These are phyloP conservation scores for Fraxinus nigra DNA, from an alignment of 305 asterid species.

Conservation along the genomic window DNA sequence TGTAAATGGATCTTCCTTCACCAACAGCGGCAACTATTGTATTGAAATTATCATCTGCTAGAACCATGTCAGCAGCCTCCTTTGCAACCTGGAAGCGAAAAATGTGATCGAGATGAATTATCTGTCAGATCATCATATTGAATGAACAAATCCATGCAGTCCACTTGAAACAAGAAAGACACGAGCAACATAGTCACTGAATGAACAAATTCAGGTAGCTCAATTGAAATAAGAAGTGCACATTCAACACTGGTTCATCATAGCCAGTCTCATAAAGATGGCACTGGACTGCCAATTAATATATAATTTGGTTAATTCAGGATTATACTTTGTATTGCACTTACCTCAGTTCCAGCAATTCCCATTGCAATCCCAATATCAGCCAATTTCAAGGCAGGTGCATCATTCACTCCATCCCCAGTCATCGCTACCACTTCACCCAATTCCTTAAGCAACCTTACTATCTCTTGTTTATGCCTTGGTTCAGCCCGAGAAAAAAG, in stretches of 20 bases:
- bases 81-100: slow-evolving; percentile 73
- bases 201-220: background rate
- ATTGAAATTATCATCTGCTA: slow-evolving; percentile 96
- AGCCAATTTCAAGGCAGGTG: slow-evolving; percentile 92
- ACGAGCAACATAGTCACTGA: background rate
- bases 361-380: slow-evolving; percentile 98
- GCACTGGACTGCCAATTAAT: background rate
- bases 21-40: slow-evolving; percentile 96
- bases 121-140: background rate
- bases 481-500: slow-evolving; percentile 95
- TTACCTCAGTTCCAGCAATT: slow-evolving; percentile 87
- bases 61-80: slow-evolving; percentile 99
- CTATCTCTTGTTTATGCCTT: slow-evolving; percentile 89
- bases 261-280: background rate
- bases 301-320: background rate
- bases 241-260: background rate
- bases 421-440: slow-evolving; percentile 99
- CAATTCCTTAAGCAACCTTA: slow-evolving; percentile 79
- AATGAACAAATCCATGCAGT: background rate
- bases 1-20: slow-evolving; percentile 81
- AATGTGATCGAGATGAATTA: background rate
- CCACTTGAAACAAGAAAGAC: background rate
- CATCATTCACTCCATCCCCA: slow-evolving; percentile 95
- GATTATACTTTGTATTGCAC: background rate
- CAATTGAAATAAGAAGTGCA: background rate